Conservation (phyloP, 306 rosid species). For the Corylus heterophylla region DNA sequence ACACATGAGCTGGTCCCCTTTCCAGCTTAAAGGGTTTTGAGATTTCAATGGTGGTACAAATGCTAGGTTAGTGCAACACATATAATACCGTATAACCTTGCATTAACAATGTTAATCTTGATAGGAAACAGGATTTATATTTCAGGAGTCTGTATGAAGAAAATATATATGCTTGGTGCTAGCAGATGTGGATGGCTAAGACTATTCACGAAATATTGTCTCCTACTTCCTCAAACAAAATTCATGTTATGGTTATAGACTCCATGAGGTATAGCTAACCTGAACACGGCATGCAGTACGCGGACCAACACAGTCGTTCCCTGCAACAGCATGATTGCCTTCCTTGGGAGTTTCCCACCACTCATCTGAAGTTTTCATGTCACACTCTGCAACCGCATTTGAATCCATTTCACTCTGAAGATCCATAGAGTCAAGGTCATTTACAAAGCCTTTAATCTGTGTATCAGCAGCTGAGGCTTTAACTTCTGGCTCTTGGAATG, state of each 20-base stretch:
- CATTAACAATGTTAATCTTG: not conserved
- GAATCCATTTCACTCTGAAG: conserved; percentile 41
- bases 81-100: not conserved
- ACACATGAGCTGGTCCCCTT: not conserved
- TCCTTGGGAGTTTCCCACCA: conserved; percentile 97
- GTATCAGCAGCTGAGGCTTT: conserved; percentile 36
- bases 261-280: conserved; percentile 42
- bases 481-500: conserved; percentile 36
- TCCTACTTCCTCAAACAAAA: not conserved
- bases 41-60: not conserved
- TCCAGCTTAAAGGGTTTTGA: not conserved
- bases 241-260: too few species aligned
- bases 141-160: not conserved
- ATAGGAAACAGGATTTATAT: not conserved
- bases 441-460: conserved; percentile 34
- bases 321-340: conserved; percentile 62
- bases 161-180: not conserved
- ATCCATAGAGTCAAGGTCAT: conserved; percentile 45
- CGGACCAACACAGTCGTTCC: conserved; percentile 79
- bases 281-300: conserved; percentile 86
- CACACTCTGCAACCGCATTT: conserved; percentile 35
- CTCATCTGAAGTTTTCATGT: conserved; percentile 34
- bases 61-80: not conserved
- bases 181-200: not conserved
- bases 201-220: not conserved